Percentiles rank a stretch among this genome's conserved stretches.
Evolutionary conservation across 257 asterid species (phyloP).

Genomic region (Solanum lycopersicoides): DNA sequence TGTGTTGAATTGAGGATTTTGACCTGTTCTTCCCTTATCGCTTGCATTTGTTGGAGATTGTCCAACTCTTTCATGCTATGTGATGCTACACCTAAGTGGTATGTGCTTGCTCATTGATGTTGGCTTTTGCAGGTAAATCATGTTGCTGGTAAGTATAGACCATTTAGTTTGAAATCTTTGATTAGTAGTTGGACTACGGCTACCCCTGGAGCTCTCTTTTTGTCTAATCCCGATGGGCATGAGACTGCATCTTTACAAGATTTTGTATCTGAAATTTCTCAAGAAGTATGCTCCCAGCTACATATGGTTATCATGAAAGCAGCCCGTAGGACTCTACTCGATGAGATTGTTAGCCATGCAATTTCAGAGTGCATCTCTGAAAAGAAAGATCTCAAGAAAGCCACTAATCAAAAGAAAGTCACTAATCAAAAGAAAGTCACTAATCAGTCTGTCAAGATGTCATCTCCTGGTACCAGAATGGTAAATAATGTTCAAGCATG

Average conservation of each 20-base stretch:
- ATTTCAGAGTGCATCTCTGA: constrained; percentile 49
- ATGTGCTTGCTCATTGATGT: constrained; percentile 6
- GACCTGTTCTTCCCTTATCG: background rate
- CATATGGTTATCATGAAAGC: constrained; percentile 75
- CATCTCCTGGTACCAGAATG: constrained; percentile 20
- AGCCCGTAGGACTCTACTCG: constrained; percentile 72
- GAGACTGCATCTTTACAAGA: constrained; percentile 20
- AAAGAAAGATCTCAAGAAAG: constrained; percentile 39
- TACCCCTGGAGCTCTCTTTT: constrained; percentile 20
- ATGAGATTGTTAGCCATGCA: constrained; percentile 69
- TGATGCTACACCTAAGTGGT: background rate
- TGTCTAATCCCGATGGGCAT: constrained; percentile 22
- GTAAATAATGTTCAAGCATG: constrained; percentile 19
- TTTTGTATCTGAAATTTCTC: constrained; percentile 54
- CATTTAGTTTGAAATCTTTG: constrained; percentile 53
- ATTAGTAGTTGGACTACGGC: constrained; percentile 43
- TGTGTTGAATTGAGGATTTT: background rate
- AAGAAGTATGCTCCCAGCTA: constrained; percentile 71
- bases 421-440: constrained; percentile 20
- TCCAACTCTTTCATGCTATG: background rate
- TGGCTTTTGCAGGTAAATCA: constrained; percentile 60
- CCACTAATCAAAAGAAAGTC: constrained; percentile 20
- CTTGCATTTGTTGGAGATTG: background rate
- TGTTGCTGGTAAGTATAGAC: constrained; percentile 31
- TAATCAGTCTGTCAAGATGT: constrained; percentile 19